phyloP scores from a whole-genome alignment of 2,329 filamentous ascomycete species.

The Fusarium pilosicola region DNA sequence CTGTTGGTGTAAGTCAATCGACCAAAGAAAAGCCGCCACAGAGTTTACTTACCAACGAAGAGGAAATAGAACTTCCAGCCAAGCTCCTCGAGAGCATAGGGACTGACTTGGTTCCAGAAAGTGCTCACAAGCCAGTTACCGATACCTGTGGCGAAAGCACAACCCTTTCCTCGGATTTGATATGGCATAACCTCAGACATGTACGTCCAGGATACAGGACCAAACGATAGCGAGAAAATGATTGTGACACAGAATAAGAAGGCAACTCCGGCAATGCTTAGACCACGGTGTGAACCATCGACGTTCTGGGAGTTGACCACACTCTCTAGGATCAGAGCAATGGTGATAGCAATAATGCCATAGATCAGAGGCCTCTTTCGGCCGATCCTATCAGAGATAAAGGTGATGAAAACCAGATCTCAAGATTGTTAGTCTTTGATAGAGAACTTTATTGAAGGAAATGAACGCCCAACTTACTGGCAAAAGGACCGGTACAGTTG shows the following conservation, averaged over 20 bases:
- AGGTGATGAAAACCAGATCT: slow-evolving; percentile 65
- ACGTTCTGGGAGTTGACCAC: slow-evolving; percentile 62
- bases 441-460: neutral
- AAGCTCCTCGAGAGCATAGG: slow-evolving; percentile 56
- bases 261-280: slow-evolving; percentile 67
- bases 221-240: slow-evolving; percentile 64
- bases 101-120: slow-evolving; percentile 67
- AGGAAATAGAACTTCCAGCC: slow-evolving; percentile 52
- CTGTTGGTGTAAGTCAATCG: slow-evolving; percentile 47
- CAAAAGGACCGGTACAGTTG: slow-evolving; percentile 66
- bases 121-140: slow-evolving; percentile 48
- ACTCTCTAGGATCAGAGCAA: slow-evolving; percentile 67
- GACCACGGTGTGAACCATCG: slow-evolving; percentile 48
- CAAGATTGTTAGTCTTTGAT: neutral
- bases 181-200: slow-evolving; percentile 71
- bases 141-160: slow-evolving; percentile 41
- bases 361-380: slow-evolving; percentile 73
- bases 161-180: slow-evolving; percentile 60
- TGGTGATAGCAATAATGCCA: slow-evolving; percentile 66
- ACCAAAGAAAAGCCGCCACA: slow-evolving; percentile 44
- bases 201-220: slow-evolving; percentile 66
- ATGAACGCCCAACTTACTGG: slow-evolving; percentile 45
- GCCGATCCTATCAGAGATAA: slow-evolving; percentile 69
- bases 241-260: slow-evolving; percentile 66
- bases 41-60: slow-evolving; percentile 44